phyloP scores from a whole-genome alignment of 805 yeast genomes.

The Teunomyces lycoperdinae region DNA sequence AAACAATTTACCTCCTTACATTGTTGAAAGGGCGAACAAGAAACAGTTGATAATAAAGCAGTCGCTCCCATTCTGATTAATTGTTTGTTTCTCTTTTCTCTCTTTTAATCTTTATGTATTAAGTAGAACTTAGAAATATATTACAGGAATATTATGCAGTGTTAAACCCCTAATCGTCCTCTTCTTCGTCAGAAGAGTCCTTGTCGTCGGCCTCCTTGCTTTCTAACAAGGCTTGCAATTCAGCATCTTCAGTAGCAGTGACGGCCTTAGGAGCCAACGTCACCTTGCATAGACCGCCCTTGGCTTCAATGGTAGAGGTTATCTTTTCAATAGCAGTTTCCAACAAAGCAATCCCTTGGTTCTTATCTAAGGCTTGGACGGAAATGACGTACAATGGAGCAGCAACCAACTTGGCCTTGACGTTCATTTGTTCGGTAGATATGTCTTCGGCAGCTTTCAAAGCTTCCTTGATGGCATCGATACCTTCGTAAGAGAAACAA shows the following conservation, averaged over 20 bases:
- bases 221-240: conserved; percentile 92
- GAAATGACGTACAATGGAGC: conserved; percentile 95
- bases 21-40: conserved; percentile 40
- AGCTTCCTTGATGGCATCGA: conserved; percentile 92
- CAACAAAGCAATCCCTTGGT: conserved; percentile 77
- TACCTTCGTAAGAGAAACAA: conserved; percentile 95
- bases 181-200: conserved; percentile 80
- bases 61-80: conserved; percentile 20
- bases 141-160: conserved; percentile 11
- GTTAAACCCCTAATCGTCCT: conserved; percentile 26
- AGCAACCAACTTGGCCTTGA: conserved; percentile 93
- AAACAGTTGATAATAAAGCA: conserved; percentile 29
- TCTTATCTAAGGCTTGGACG: conserved; percentile 89
- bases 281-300: conserved; percentile 85
- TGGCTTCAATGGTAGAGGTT: conserved; percentile 60
- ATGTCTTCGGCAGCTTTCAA: conserved; percentile 81
- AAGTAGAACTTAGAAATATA: conserved; percentile 13
- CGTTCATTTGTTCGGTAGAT: conserved; percentile 80
- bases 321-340: conserved; percentile 78
- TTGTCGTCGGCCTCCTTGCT: conserved; percentile 86
- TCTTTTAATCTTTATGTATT: conserved; percentile 5
- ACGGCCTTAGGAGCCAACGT: conserved; percentile 99
- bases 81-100: neutral
- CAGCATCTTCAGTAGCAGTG: conserved; percentile 97
- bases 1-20: conserved; percentile 33